phyloP scores from a whole-genome alignment of 495 filamentous ascomycete genomes.

The Poronia punctata region DNA sequence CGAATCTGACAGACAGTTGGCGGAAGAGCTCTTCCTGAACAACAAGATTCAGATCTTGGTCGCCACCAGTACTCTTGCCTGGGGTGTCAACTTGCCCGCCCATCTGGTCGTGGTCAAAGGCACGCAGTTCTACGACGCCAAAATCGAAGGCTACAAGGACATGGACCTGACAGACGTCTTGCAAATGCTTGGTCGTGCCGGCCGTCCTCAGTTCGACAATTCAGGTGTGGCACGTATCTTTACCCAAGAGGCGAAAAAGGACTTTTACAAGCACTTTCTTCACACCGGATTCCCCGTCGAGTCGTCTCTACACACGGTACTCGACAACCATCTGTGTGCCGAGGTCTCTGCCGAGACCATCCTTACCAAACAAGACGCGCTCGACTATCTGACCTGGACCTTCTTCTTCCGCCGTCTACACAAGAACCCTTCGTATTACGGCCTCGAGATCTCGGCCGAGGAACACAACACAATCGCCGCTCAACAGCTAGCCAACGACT shows the following conservation, averaged over 20 bases:
- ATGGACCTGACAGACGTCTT: conserved; percentile 99
- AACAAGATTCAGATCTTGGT: conserved; percentile 98
- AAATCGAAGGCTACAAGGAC: conserved; percentile 95
- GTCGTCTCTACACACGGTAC: conserved; percentile 87
- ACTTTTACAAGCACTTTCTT: conserved; percentile 99
- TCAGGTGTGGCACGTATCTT: conserved; percentile 95
- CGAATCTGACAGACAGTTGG: conserved; percentile 82
- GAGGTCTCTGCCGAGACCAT: conserved; percentile 93
- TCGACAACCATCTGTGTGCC: conserved; percentile 94
- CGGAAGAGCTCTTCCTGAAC: conserved; percentile 91
- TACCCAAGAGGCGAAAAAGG: conserved; percentile 95
- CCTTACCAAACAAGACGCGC: conserved; percentile 86
- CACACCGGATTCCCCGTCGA: conserved; percentile 98
- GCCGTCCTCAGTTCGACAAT: conserved; percentile 91
- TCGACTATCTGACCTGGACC: conserved; percentile 98
- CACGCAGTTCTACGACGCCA: conserved; percentile 97
- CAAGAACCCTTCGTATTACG: conserved; percentile 98
- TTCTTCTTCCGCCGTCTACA: conserved; percentile 97
- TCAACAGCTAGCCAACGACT: conserved; percentile 78
- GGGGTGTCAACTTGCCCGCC: conserved; percentile 97
- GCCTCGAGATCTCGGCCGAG: conserved; percentile 86
- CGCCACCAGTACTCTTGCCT: conserved; percentile 93
- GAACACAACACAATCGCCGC: conserved; percentile 87
- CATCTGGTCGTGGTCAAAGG: conserved; percentile 98
- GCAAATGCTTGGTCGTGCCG: conserved; percentile 95